Conservation (phyloP, 2,329 filamentous ascomycete genomes). For the Penicillium sumatraense region DNA sequence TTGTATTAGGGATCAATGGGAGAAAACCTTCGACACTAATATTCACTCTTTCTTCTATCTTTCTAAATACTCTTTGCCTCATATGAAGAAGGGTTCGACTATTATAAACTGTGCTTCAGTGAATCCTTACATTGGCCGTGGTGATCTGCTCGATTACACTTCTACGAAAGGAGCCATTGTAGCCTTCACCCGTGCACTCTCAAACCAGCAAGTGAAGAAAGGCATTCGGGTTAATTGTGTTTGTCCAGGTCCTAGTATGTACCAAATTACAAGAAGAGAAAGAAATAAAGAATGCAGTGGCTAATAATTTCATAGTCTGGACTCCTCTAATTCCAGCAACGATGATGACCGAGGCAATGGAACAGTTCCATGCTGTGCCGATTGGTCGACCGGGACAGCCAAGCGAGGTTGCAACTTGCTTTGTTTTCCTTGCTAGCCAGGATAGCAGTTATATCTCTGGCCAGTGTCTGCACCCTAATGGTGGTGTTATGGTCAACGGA, state of each 20-base stretch:
- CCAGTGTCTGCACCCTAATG: constrained; percentile 70
- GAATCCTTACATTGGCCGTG: constrained; percentile 80
- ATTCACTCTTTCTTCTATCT: constrained; percentile 83
- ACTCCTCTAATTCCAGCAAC: constrained; percentile 75
- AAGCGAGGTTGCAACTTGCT: constrained; percentile 79
- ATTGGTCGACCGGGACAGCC: constrained; percentile 81
- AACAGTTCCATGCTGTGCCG: constrained; percentile 70
- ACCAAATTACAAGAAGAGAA: no score
- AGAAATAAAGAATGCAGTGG: neutral
- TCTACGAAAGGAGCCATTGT: constrained; percentile 75
- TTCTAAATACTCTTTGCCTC: constrained; percentile 74
- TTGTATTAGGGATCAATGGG: constrained; percentile 70
- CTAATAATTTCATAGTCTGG: constrained; percentile 59
- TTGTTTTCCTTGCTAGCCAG: constrained; percentile 76
- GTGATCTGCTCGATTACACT: constrained; percentile 81
- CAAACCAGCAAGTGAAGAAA: constrained; percentile 72
- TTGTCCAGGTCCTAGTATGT: constrained; percentile 69
- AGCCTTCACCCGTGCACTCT: constrained; percentile 76
- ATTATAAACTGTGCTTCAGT: constrained; percentile 89
- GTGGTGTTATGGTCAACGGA: constrained; percentile 60
- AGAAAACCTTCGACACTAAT: constrained; percentile 79
- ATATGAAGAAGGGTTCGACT: constrained; percentile 73
- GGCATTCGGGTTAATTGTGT: constrained; percentile 79
- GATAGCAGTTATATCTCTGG: constrained; percentile 77
- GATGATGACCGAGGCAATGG: constrained; percentile 71